Evolutionary conservation across 2,329 filamentous ascomycete genomes (phyloP).

Genomic region (Alternaria consortialis): DNA sequence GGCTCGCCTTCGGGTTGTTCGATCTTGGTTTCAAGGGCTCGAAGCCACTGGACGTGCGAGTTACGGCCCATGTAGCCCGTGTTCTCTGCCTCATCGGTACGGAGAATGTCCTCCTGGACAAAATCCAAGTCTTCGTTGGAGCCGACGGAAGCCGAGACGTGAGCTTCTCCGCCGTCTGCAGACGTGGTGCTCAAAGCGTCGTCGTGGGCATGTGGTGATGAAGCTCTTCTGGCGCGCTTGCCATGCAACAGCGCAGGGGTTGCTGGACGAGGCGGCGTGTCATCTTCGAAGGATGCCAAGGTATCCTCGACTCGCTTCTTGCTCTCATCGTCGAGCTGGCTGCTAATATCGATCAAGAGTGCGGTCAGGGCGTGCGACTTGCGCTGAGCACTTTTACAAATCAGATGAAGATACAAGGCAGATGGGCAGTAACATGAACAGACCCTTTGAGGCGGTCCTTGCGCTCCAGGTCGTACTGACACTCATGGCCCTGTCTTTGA

Average conservation of each 20-base stretch:
- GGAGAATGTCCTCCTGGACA: conserved; percentile 32
- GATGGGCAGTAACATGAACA: background rate
- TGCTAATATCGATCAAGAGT: conserved; percentile 28
- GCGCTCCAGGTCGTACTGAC: conserved; percentile 45
- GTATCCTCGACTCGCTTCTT: conserved; percentile 19
- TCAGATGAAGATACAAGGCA: conserved; percentile 1
- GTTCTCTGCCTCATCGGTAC: conserved; percentile 21
- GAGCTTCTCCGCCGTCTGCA: conserved; percentile 12
- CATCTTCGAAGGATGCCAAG: conserved; percentile 20
- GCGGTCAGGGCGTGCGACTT: conserved; percentile 26
- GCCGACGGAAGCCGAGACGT: conserved; percentile 18
- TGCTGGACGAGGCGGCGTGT: conserved; percentile 6
- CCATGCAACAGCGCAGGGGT: background rate
- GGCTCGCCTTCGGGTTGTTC: conserved; percentile 21
- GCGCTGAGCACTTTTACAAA: conserved; percentile 12
- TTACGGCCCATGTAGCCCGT: conserved; percentile 38
- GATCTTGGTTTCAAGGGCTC: conserved; percentile 19
- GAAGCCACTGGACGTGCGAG: conserved; percentile 39
- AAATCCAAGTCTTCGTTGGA: conserved; percentile 23
- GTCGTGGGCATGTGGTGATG: conserved; percentile 1
- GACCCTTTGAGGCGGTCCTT: conserved; percentile 46
- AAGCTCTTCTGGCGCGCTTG: conserved; percentile 15
- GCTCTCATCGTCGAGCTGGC: conserved; percentile 19
- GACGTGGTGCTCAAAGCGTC: conserved; percentile 3
- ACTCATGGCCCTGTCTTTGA: conserved; percentile 31